phyloP scores from a whole-genome alignment of 2,329 filamentous ascomycete species.

The Penicillium rolfsii region DNA sequence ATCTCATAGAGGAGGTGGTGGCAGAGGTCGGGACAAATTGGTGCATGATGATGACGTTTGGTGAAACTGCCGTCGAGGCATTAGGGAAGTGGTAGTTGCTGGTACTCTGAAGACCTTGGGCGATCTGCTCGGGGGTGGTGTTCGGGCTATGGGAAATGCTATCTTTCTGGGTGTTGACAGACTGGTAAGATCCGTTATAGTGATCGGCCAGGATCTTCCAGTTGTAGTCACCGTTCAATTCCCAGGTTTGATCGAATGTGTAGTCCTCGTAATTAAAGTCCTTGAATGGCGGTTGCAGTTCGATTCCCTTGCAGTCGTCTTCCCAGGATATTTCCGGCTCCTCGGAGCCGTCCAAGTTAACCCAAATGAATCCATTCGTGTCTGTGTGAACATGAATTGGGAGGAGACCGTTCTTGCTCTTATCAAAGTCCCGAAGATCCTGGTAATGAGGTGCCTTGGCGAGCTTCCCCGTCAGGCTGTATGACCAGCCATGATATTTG shows the following conservation, averaged over 20 bases:
- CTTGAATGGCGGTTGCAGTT: conserved; percentile 19
- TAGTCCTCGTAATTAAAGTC: conserved; percentile 25
- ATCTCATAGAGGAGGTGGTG: conserved; percentile 58
- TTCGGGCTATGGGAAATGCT: conserved; percentile 54
- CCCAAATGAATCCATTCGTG: conserved; percentile 29
- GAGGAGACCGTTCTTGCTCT: conserved; percentile 30
- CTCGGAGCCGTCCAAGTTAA: conserved; percentile 25
- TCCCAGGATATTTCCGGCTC: conserved; percentile 26
- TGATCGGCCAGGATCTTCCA: conserved; percentile 30
- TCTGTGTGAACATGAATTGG: conserved; percentile 29
- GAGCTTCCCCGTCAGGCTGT: conserved; percentile 30
- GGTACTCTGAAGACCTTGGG: conserved; percentile 45
- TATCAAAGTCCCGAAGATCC: conserved; percentile 29
- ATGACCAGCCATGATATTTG: conserved; percentile 33
- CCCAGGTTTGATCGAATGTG: conserved; percentile 25
- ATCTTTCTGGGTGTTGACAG: conserved; percentile 51
- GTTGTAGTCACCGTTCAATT: conserved; percentile 25
- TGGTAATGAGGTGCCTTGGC: conserved; percentile 30
- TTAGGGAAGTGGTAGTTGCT: conserved; percentile 45
- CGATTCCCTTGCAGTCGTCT: conserved; percentile 23
- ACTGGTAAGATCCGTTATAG: conserved; percentile 60
- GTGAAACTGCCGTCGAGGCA: conserved; percentile 40
- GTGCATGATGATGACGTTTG: conserved; percentile 66
- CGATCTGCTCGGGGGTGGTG: conserved; percentile 54
- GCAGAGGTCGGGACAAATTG: conserved; percentile 61